These are phyloP conservation scores for Neurospora terricola DNA, from an alignment of 495 filamentous ascomycete genomes.

Conservation along the genomic window DNA sequence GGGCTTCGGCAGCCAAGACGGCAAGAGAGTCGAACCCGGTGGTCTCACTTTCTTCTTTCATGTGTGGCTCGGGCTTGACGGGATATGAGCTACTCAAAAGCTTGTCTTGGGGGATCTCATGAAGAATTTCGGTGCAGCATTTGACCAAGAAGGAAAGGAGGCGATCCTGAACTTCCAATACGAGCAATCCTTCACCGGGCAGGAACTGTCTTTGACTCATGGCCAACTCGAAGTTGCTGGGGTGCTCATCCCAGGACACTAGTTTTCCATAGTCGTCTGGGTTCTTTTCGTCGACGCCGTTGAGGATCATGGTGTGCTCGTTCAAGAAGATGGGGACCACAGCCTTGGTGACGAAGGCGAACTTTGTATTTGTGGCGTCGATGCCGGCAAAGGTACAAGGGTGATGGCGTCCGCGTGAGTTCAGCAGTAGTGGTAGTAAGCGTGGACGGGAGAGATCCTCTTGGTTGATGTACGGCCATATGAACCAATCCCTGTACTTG, in stretches of 20 bases:
- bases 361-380: slow-evolving; percentile 22
- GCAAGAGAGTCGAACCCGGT: slow-evolving; percentile 8
- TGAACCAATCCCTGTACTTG: slow-evolving; percentile 15
- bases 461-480: slow-evolving; percentile 49
- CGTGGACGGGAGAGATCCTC: slow-evolving; percentile 41
- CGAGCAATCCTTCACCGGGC: slow-evolving; percentile 34
- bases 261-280: slow-evolving; percentile 36
- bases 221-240: slow-evolving; percentile 2
- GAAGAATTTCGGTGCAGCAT: slow-evolving; percentile 30
- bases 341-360: slow-evolving; percentile 19
- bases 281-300: slow-evolving; percentile 12
- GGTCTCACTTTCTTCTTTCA: slow-evolving; percentile 16
- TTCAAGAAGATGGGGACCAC: slow-evolving; percentile 29
- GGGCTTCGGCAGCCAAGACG: slow-evolving; percentile 32
- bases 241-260: slow-evolving; percentile 27
- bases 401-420: slow-evolving; percentile 34
- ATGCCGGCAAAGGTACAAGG: slow-evolving; percentile 31
- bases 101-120: slow-evolving; percentile 11
- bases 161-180: slow-evolving; percentile 37
- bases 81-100: slow-evolving; percentile 3
- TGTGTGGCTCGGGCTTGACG: slow-evolving; percentile 18
- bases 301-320: slow-evolving; percentile 33
- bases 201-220: slow-evolving; percentile 6
- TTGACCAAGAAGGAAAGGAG: slow-evolving; percentile 34
- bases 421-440: slow-evolving; percentile 37